Evolutionary conservation across 1,284 basidiomycete species (phyloP), one percentile per base, ranked within the genome.

Genomic region (Mycena citricolor): DNA sequence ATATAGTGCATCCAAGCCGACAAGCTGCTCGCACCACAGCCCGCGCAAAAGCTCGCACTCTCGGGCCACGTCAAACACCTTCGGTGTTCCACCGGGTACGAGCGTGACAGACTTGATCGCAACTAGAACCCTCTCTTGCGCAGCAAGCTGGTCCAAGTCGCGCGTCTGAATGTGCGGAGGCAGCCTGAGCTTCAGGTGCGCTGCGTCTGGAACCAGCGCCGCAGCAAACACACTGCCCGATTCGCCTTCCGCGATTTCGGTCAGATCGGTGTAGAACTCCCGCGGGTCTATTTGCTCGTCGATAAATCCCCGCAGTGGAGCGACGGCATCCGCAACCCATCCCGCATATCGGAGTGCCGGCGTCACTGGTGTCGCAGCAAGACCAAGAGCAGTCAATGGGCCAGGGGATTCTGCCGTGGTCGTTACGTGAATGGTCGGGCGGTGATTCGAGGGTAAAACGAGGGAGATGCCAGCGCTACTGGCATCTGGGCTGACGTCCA

Each of bases 181-280:
- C 19, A 73, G 60, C 54, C 57, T 61, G 41, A 70, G 67, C 52
- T 62, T 61, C 11, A 63, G 37, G 7, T 66, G 49, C 8, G 66
- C 63, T 11, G 55, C 54, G 6, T 56, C 55, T 10, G 69, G 60
- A 3, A 49, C 54, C 2, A 85, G 65, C 6, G 70, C 66, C 1
- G 85, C 84, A 17, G 79, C 74, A 57, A 70, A 90, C 16, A 90
- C 83, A 3, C 76, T 81, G 2, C 87, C 87, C 35, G 77, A 83
- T 56, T 88, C 86, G 32, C 87, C 86, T 61, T 90, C 83, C 0
- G 86, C 86, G 24, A 90, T 83, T 63, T 88, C 86, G 37, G 73
- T 74, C 33, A 88, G 64, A 51, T 86, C 77, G 5, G 70, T 62
- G 60, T 83, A 89, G 43, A 77, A 71, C 1, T 75, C 70, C 8